Conservation (phyloP, 805 yeast species). For the Yarrowia sp. region DNA sequence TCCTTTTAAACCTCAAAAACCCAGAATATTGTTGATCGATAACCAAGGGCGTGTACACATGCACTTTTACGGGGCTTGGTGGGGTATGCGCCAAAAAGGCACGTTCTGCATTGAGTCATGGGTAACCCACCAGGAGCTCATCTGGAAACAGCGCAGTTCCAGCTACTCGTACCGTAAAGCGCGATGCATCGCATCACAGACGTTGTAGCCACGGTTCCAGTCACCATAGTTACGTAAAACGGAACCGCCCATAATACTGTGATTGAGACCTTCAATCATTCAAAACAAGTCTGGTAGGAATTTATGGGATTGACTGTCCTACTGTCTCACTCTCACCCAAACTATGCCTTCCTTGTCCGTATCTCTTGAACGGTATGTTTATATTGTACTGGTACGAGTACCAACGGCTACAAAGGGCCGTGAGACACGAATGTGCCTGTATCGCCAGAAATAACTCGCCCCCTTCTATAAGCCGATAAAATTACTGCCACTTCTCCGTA, state of each 20-base stretch:
- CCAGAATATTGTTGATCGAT: background rate
- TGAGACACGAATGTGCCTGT: too few relatives aligned
- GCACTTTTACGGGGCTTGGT: background rate
- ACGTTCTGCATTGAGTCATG: conserved; percentile 5
- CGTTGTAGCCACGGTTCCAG: too few relatives aligned
- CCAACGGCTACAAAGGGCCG: too few relatives aligned
- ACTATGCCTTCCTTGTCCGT: background rate
- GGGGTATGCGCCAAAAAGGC: conserved; percentile 16
- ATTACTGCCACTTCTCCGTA: too few relatives aligned
- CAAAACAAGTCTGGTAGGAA: too few relatives aligned
- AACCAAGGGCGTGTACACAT: background rate
- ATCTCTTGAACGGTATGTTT: background rate
- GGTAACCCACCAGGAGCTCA: background rate
- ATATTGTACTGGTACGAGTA: background rate
- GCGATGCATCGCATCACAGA: background rate
- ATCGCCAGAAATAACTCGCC: too few relatives aligned
- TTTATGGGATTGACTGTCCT: background rate
- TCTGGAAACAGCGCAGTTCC: too few relatives aligned
- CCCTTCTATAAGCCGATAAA: too few relatives aligned
- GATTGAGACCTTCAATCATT: background rate
- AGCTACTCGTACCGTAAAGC: background rate
- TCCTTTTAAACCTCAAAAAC: background rate
- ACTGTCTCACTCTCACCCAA: background rate
- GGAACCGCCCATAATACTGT: background rate
- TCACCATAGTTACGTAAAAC: too few relatives aligned